phyloP scores from a whole-genome alignment of 1,139 yeast genomes.

The Kodamaea sp. region DNA sequence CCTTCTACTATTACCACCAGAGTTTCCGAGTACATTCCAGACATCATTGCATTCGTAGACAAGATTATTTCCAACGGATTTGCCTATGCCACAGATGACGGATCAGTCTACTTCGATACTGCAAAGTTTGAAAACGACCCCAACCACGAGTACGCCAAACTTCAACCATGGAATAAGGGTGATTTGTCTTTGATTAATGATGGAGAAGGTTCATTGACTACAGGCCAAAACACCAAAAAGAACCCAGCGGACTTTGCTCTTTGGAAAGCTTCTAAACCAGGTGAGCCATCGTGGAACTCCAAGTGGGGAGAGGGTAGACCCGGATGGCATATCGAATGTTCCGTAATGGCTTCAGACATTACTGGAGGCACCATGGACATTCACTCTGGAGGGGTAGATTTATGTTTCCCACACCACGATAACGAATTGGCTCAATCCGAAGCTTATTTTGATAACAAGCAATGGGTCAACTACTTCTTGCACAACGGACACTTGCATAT shows the following conservation, averaged over 20 bases:
- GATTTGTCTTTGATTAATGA: constrained; percentile 83
- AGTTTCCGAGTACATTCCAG: constrained; percentile 96
- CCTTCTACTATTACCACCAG: constrained; percentile 87
- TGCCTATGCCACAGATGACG: constrained; percentile 81
- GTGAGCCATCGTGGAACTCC: constrained; percentile 95
- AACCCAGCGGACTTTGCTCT: constrained; percentile 88
- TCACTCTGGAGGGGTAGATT: constrained; percentile 95
- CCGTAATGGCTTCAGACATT: constrained; percentile 95
- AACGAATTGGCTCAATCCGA: constrained; percentile 97
- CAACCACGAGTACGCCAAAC: constrained; percentile 84
- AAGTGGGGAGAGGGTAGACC: constrained; percentile 99
- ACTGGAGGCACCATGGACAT: constrained; percentile 85
- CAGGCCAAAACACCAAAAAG: constrained; percentile 56
- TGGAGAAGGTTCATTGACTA: constrained; percentile 88
- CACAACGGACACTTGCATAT: constrained; percentile 98
- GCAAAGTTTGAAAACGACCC: constrained; percentile 70
- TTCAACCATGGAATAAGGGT: constrained; percentile 98
- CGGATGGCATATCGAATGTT: constrained; percentile 99
- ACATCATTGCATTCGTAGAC: constrained; percentile 77
- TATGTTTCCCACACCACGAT: constrained; percentile 99
- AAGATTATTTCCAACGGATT: constrained; percentile 75
- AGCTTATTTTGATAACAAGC: constrained; percentile 83
- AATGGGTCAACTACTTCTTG: constrained; percentile 95
- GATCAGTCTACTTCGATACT: constrained; percentile 95
- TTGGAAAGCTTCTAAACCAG: constrained; percentile 96